Evolutionary conservation across 1,139 yeast species (phyloP).

Genomic region (Debaryomyces singareniensis): DNA sequence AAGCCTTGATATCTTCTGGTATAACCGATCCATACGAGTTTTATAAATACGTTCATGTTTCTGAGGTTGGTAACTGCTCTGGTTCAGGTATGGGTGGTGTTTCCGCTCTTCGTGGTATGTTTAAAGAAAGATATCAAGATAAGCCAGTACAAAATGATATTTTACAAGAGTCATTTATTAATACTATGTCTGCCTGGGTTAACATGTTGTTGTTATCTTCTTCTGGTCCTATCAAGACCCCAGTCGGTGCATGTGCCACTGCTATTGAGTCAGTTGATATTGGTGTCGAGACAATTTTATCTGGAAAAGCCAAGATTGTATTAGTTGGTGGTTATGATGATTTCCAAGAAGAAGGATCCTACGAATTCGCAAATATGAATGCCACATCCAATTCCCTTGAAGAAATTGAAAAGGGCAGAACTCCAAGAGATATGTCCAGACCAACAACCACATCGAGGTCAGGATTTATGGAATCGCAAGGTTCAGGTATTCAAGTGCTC

Average conservation of each 20-base stretch:
- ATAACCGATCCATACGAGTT: slow-evolving; percentile 97
- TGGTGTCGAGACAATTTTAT: slow-evolving; percentile 87
- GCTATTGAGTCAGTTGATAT: slow-evolving; percentile 95
- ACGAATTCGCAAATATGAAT: slow-evolving; percentile 97
- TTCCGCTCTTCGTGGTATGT: slow-evolving; percentile 93
- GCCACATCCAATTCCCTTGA: slow-evolving; percentile 88
- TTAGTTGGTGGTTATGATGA: slow-evolving; percentile 99
- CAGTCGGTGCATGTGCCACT: slow-evolving; percentile 99
- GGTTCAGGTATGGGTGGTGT: slow-evolving; percentile 99
- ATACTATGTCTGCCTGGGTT: slow-evolving; percentile 99
- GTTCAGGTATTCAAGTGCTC: slow-evolving; percentile 95
- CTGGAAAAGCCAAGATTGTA: slow-evolving; percentile 93
- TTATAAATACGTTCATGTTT: slow-evolving; percentile 95
- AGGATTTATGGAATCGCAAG: slow-evolving; percentile 99
- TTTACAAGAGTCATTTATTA: slow-evolving; percentile 94
- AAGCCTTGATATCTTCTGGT: slow-evolving; percentile 91
- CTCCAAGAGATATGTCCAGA: slow-evolving; percentile 97
- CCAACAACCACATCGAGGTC: slow-evolving; percentile 94
- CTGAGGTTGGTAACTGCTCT: slow-evolving; percentile 98
- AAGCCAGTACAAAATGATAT: slow-evolving; percentile 94
- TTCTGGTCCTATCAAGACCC: slow-evolving; percentile 99
- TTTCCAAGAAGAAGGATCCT: slow-evolving; percentile 98
- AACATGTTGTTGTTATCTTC: slow-evolving; percentile 94
- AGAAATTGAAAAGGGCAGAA: slow-evolving; percentile 92
- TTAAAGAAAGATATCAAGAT: slow-evolving; percentile 88